phyloP scores from a whole-genome alignment of 1,284 basidiomycete species.

The Ceratobasidium sp. region DNA sequence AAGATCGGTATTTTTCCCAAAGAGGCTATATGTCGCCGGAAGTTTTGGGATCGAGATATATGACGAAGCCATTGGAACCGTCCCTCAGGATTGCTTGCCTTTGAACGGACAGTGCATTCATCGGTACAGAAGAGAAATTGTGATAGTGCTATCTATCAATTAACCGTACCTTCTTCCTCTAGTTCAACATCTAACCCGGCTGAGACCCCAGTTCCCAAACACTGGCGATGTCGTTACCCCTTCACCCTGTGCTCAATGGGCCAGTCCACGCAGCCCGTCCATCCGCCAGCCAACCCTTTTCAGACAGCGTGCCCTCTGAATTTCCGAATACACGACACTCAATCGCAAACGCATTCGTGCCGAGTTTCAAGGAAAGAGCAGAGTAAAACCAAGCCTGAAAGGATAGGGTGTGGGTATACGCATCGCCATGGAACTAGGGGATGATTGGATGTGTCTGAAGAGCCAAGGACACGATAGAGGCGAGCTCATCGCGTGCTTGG shows the following conservation, averaged over 20 bases:
- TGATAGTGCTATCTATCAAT: slow-evolving; percentile 39
- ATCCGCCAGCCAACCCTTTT: slow-evolving; percentile 78
- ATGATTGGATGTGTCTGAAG: slow-evolving; percentile 74
- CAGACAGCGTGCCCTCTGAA: slow-evolving; percentile 78
- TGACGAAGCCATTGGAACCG: slow-evolving; percentile 80
- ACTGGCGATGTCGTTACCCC: slow-evolving; percentile 72
- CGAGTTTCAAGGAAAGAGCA: slow-evolving; percentile 68
- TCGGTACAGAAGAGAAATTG: slow-evolving; percentile 37
- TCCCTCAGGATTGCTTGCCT: slow-evolving; percentile 61
- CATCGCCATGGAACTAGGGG: slow-evolving; percentile 92
- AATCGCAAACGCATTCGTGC: slow-evolving; percentile 81
- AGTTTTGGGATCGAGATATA: slow-evolving; percentile 75
- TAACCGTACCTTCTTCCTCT: slow-evolving; percentile 59
- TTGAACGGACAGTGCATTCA: neutral
- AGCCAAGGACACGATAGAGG: slow-evolving; percentile 55
- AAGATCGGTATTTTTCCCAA: slow-evolving; percentile 79
- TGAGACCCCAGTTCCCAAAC: slow-evolving; percentile 82
- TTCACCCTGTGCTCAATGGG: slow-evolving; percentile 67
- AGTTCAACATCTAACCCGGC: slow-evolving; percentile 71
- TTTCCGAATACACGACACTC: slow-evolving; percentile 96
- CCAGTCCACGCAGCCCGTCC: slow-evolving; percentile 86
- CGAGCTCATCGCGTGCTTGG: slow-evolving; percentile 48
- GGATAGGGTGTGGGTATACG: slow-evolving; percentile 74
- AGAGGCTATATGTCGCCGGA: slow-evolving; percentile 75
- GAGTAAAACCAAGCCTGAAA: slow-evolving; percentile 73